phyloP scores from a whole-genome alignment of 306 rosid genomes.

The Datisca glomerata region DNA sequence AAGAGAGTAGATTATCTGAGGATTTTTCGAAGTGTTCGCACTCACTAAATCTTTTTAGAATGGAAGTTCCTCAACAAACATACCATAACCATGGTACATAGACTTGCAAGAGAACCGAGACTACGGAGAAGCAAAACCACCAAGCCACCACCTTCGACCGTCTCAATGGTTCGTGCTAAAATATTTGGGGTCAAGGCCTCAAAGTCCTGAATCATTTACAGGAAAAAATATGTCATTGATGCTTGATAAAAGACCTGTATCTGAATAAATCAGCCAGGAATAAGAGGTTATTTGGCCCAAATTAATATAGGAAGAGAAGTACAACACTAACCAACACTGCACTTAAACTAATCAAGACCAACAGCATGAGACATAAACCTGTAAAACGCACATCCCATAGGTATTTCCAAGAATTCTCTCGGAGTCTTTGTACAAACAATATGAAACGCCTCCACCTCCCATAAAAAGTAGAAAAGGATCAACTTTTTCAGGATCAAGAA shows the following conservation, averaged over 20 bases:
- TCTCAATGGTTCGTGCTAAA: conserved; percentile 88
- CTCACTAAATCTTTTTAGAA: too few species aligned
- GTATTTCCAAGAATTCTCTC: conserved; percentile 88
- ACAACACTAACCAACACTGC: neutral
- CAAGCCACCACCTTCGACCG: conserved; percentile 96
- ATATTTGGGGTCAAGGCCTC: conserved; percentile 93
- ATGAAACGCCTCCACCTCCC: conserved; percentile 55
- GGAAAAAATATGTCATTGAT: too few species aligned
- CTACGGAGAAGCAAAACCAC: conserved; percentile 65
- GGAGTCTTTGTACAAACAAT: conserved; percentile 72
- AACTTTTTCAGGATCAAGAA: conserved; percentile 70
- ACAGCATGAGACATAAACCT: too few species aligned
- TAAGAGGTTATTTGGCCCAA: too few species aligned
- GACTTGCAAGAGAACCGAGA: conserved; percentile 70
- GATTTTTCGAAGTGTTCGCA: too few species aligned
- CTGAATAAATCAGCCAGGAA: too few species aligned
- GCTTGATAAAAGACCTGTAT: too few species aligned
- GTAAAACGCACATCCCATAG: conserved; percentile 89
- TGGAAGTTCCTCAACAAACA: too few species aligned
- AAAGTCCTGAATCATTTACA: conserved; percentile 68
- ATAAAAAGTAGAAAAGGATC: conserved; percentile 73
- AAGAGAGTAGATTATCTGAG: too few species aligned
- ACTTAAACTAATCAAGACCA: too few species aligned
- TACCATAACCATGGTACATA: conserved; percentile 98
- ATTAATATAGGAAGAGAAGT: conserved; percentile 3